phyloP scores from a whole-genome alignment of 352 stramenopile genomes.

The Globisporangium irregulare region DNA sequence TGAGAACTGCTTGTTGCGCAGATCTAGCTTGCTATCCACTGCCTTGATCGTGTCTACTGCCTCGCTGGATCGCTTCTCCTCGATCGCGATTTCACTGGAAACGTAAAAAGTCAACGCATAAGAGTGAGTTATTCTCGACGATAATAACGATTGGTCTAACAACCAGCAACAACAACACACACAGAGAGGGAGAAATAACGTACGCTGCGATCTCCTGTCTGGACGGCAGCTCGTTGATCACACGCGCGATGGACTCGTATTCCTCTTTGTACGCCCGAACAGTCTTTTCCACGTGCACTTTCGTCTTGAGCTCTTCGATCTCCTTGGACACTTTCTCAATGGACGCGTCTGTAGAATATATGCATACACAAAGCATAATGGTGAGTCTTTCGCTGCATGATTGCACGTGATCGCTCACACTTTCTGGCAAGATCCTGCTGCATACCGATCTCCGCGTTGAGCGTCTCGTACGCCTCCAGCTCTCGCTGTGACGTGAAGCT shows the following conservation, averaged over 20 bases:
- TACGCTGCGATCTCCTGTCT: conserved; percentile 52
- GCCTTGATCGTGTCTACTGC: conserved; percentile 47
- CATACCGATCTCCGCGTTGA: conserved; percentile 75
- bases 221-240: conserved; percentile 82
- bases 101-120: background rate
- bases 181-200: conserved; percentile 12
- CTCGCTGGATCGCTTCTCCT: conserved; percentile 60
- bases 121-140: background rate
- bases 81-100: conserved; percentile 44
- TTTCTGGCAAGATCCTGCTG: background rate
- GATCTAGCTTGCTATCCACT: conserved; percentile 60
- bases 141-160: background rate
- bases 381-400: background rate
- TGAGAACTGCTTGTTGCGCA: conserved; percentile 78
- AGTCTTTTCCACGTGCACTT: conserved; percentile 71
- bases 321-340: conserved; percentile 61
- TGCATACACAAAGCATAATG: background rate
- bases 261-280: conserved; percentile 86
- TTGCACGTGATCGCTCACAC: background rate
- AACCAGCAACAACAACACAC: background rate
- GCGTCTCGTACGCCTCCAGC: conserved; percentile 75
- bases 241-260: conserved; percentile 81
- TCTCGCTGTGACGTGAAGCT: conserved; percentile 81
- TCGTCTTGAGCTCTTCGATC: conserved; percentile 77
- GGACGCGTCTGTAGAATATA: conserved; percentile 27